Base-by-base conservation (phyloP, 2,329 filamentous ascomycete species). In the Magnaporthales sp. region DNA sequence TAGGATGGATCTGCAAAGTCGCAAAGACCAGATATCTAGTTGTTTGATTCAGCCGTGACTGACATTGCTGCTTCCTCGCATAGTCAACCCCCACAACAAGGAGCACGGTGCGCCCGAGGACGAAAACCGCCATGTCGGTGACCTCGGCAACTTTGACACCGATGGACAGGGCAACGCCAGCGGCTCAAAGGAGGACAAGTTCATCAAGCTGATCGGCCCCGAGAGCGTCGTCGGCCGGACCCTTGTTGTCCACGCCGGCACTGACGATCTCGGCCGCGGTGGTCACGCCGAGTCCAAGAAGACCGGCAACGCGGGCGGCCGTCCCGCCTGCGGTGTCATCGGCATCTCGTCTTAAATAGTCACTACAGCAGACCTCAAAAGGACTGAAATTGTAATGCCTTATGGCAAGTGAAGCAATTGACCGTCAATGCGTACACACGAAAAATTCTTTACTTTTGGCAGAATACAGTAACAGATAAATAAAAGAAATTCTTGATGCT, bases 251-350 rank as follows among this genome's bases (percentile, higher is more conserved):
- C 95, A 99, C 84, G 89, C 84, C 73, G 95, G 95, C 78, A 98
- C 94, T 72, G 95, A 99, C 78, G 95, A 99, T 77, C 92, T 99
- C 71, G 95, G 95, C 80, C 91, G 91, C 86, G 93, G 93, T 75
- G 91, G 83, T 73, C 89, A 91, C 83, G 92, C 94, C 82, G 93
- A 98, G 85, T 97, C 92, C 76, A 92, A 96, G 85, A 97, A 96
- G 90, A 99, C 95, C 71, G 95, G 95, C 73, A 99, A 98, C 79
- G 95, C 95, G 77, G 95, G 95, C 75, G 80, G 83, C 74, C 92
- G 95, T 77, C 95, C 95, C 77, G 95, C 95, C 78, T 99, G 95
- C 83, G 95, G 95, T 84, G 93, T 96, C 77, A 96, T 96, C 79
- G 92, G 92, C 73, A 95, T 96, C 82, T 88, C 91, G 76, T 82